Conservation (phyloP, 176 grass and related monocot genomes). For the Ampelocalamus luodianensis region DNA sequence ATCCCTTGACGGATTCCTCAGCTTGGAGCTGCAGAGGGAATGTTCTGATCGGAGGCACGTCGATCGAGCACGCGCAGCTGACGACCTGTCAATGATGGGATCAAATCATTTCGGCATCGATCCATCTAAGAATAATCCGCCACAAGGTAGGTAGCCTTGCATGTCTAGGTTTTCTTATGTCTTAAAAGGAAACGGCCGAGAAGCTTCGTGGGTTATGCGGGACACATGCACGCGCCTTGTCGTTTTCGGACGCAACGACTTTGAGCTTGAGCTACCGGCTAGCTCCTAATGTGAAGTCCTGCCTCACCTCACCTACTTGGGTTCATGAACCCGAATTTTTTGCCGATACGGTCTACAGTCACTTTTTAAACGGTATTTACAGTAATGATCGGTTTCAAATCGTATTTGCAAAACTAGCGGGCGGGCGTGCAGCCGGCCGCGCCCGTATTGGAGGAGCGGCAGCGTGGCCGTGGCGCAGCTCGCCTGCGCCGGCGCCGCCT, state of each 20-base stretch:
- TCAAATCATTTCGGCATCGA: neutral
- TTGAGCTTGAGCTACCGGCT: neutral
- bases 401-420: too few species aligned
- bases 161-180: neutral
- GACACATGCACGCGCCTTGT: conserved; percentile 59
- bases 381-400: too few species aligned
- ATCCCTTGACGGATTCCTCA: conserved; percentile 57
- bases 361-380: too few species aligned
- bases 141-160: too few species aligned
- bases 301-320: neutral
- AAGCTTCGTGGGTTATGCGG: conserved; percentile 51
- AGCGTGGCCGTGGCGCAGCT: too few species aligned
- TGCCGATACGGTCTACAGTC: too few species aligned
- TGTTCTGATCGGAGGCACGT: conserved; percentile 51
- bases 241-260: conserved; percentile 38
- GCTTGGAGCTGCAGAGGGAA: conserved; percentile 54
- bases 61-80: too few species aligned
- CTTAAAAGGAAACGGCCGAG: conserved; percentile 22
- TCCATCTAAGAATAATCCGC: neutral
- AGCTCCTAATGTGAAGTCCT: neutral
- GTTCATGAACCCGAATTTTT: conserved; percentile 21
- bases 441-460: too few species aligned
- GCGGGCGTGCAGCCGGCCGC: too few species aligned
- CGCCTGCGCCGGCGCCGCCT: too few species aligned
- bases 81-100: conserved; percentile 40